A percentile compares a stretch with the other conserved stretches of the same genome.
phyloP scores from a whole-genome alignment of 148 eudicot species.

The Arctostaphylos glauca region DNA sequence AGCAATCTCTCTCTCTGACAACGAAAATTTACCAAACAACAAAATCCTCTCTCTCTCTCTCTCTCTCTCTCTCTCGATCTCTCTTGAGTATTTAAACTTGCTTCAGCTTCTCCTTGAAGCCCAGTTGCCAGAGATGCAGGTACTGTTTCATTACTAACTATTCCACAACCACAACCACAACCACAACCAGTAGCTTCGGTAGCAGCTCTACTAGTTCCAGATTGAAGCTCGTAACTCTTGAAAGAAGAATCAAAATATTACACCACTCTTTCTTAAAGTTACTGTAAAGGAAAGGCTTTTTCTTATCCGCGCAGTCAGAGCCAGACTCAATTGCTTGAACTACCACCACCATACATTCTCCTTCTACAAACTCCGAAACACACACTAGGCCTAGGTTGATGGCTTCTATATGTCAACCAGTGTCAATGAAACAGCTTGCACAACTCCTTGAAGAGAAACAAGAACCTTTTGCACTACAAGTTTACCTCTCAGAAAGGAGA shows the following conservation, averaged over 20 bases:
- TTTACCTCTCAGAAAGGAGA: conserved; percentile 13
- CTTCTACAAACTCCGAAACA: background rate
- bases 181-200: too few species aligned
- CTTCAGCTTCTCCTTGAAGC: background rate
- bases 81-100: background rate
- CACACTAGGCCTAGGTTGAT: background rate
- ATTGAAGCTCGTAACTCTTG: too few species aligned
- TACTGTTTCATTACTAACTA: conserved; percentile 2
- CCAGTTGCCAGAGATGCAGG: background rate
- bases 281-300: too few species aligned
- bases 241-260: too few species aligned
- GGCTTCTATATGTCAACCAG: background rate
- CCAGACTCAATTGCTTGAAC: background rate
- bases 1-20: background rate
- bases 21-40: too few species aligned
- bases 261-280: too few species aligned
- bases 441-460: conserved; percentile 13
- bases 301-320: too few species aligned
- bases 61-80: background rate
- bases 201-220: too few species aligned
- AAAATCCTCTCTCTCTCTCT: background rate
- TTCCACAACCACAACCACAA: background rate
- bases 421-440: conserved; percentile 4
- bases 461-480: conserved; percentile 1
- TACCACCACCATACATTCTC: background rate